Evolutionary conservation across 2,329 filamentous ascomycete species (phyloP), one percentile per base, ranked within the genome.

Genomic region (Epichloe sibirici): DNA sequence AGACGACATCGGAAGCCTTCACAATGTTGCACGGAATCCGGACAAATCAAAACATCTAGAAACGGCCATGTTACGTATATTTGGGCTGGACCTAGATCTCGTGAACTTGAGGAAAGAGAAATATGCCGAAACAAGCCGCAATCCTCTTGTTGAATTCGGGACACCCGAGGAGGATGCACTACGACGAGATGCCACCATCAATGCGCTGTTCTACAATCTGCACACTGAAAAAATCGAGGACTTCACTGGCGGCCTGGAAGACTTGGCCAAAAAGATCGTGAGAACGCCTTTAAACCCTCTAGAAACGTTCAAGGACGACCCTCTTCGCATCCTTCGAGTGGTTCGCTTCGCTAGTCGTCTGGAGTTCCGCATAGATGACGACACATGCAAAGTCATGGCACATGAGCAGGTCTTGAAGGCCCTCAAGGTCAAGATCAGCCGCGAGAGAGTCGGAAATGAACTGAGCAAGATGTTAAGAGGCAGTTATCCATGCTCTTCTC

Each of bases 121-220:
- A 0, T 97, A 97, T 61, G 79, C 83, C 1, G 84, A 88, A n/a
- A 82, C 93, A 55, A 58, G 42, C 25, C 56, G 57, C 1, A 57
- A 53, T 25, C 56, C 57, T 5, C 38, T 48, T 12, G 54, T 58
- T 45, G 90, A 95, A 65, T 96, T 96, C 67, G 93, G 91, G 5
- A 95, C 89, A 0, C 85, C 91, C 0, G 78, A 87, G 64, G 90
- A 98, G 67, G 91, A 98, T 68, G 91, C 91, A 2, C 66, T 90
- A 58, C 83, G 91, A 23, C 82, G 91, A 47, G 91, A 98, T 72
- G 90, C 91, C 23, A 96, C 90, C 0, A 83, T 97, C 56, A 98
- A 98, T 65, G 89, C 93, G 25, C 79, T 98, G 57, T 97, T 97
- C 70, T 97, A 93, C 74, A 97, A 97, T 61, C 72, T 98, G 40